These are phyloP conservation scores for Spongiforma sp. DNA, from an alignment of 1,284 basidiomycete species.

Conservation along the genomic window DNA sequence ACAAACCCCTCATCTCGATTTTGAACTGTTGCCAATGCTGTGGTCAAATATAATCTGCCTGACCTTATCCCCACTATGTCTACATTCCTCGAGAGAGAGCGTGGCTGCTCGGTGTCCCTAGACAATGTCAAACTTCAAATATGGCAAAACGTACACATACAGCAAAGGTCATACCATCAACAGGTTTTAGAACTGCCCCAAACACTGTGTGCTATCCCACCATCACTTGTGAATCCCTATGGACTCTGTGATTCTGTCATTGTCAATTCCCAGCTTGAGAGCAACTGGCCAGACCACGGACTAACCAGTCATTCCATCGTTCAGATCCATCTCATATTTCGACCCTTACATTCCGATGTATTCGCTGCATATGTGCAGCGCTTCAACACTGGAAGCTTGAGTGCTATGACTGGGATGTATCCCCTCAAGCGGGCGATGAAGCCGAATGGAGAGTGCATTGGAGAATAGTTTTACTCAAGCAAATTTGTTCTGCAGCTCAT, in stretches of 20 bases:
- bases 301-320: neutral
- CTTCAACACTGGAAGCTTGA: neutral
- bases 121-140: constrained; percentile 6
- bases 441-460: neutral
- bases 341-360: neutral
- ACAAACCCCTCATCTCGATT: constrained; percentile 1
- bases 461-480: neutral
- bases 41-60: constrained; percentile 3
- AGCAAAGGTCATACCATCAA: constrained; percentile 6
- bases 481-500: neutral
- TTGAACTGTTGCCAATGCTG: constrained; percentile 6
- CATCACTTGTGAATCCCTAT: neutral
- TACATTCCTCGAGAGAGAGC: neutral
- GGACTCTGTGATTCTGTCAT: neutral
- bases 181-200: neutral
- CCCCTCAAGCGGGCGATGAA: neutral
- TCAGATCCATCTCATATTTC: neutral
- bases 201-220: neutral
- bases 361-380: neutral
- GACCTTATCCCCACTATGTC: constrained; percentile 7
- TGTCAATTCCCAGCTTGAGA: neutral
- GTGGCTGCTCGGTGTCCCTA: neutral
- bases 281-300: neutral
- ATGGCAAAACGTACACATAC: constrained; percentile 7
- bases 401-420: neutral